Conservation (phyloP, 2,329 filamentous ascomycete species). For the Aspergillus ibericus region DNA sequence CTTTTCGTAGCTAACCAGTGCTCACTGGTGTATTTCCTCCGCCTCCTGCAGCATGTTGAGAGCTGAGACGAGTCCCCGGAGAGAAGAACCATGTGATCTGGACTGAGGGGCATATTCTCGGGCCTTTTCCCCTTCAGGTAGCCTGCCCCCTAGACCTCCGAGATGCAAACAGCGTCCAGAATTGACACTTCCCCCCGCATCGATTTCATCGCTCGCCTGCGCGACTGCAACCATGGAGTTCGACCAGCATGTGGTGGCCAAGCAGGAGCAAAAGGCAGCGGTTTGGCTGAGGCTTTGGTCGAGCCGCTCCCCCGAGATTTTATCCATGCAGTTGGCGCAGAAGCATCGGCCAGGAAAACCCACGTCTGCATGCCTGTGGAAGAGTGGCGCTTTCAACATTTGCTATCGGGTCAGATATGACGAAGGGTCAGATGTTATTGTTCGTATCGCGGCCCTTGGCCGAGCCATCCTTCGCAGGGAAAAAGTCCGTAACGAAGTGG, state of each 20-base stretch:
- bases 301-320: neutral
- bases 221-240: neutral
- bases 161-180: no score
- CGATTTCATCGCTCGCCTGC: no score
- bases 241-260: neutral
- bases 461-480: neutral
- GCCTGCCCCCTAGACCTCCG: no score
- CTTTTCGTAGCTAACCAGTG: slow-evolving; percentile 1
- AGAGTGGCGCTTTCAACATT: neutral
- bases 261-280: neutral
- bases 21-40: slow-evolving; percentile 12
- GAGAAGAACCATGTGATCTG: neutral
- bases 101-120: slow-evolving; percentile 16
- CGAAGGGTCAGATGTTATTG: neutral
- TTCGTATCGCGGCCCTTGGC: neutral
- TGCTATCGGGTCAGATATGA: neutral
- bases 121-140: no score
- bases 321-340: neutral
- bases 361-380: neutral
- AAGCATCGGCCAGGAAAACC: neutral
- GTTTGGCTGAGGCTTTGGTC: neutral
- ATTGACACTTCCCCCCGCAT: no score
- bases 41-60: neutral
- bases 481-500: neutral
- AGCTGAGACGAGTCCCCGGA: neutral